A percentile compares a stretch with the other conserved stretches of the same genome.
Conservation (phyloP, 2,329 filamentous ascomycete genomes). For the Aureobasidium namibiae region DNA sequence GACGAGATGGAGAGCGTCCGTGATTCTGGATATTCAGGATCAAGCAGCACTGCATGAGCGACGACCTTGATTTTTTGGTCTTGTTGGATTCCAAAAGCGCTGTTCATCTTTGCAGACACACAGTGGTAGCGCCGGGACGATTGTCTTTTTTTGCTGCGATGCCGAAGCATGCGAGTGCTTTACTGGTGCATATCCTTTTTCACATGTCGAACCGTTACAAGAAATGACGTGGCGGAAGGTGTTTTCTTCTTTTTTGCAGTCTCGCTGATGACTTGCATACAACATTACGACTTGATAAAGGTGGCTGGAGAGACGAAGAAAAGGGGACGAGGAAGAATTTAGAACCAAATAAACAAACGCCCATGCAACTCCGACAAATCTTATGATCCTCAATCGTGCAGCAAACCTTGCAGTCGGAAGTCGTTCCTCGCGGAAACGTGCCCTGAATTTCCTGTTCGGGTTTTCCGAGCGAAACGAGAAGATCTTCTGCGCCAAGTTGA, state of each 20-base stretch:
- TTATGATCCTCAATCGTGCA: not conserved
- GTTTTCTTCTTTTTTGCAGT: not conserved
- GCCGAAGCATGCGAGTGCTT: not conserved
- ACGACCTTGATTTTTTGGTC: not conserved
- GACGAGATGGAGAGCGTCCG: slow-evolving; percentile 34
- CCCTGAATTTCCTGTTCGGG: not conserved
- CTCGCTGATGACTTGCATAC: not conserved
- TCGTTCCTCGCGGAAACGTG: not conserved
- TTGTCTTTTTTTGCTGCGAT: not conserved
- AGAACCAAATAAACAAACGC: not conserved
- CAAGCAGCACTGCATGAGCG: slow-evolving; percentile 13
- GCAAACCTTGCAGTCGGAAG: not conserved
- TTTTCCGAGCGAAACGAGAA: not conserved
- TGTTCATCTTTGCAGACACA: not conserved
- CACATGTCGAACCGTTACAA: too few species aligned
- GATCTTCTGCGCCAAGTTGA: not conserved
- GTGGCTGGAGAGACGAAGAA: not conserved
- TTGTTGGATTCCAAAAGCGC: not conserved
- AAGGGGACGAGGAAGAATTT: not conserved
- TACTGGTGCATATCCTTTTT: too few species aligned
- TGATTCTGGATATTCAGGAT: slow-evolving; percentile 23
- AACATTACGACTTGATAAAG: not conserved
- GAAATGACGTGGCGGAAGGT: not conserved
- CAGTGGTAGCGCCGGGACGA: not conserved
- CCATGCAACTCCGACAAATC: not conserved